phyloP scores from a whole-genome alignment of 2,329 filamentous ascomycete species.

The Pyrenophora tritici-repentis region DNA sequence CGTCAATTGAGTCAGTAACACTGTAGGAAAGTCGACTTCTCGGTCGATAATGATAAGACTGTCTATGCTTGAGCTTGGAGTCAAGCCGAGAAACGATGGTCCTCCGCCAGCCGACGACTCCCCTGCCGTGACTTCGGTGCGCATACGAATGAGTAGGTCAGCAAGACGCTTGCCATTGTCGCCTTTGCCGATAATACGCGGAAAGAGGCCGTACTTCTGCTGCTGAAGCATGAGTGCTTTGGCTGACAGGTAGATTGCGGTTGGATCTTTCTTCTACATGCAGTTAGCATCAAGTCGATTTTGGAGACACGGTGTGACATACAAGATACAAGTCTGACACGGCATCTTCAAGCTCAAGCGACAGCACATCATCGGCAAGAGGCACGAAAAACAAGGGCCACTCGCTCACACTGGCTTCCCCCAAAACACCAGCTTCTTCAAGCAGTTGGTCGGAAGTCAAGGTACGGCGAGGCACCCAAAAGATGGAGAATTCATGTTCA shows the following conservation, averaged over 20 bases:
- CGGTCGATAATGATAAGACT: constrained; percentile 94
- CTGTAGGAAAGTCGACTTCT: constrained; percentile 91
- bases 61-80: constrained; percentile 86
- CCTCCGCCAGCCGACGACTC: constrained; percentile 67
- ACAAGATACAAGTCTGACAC: constrained; percentile 86
- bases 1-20: constrained; percentile 89
- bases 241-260: constrained; percentile 84
- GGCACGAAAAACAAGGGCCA: constrained; percentile 89
- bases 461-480: constrained; percentile 93
- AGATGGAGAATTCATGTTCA: constrained; percentile 94
- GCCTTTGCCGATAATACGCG: constrained; percentile 91
- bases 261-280: constrained; percentile 77
- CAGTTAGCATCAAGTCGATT: constrained; percentile 26
- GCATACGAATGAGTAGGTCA: constrained; percentile 86
- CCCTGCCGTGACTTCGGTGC: constrained; percentile 81
- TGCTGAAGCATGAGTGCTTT: constrained; percentile 94
- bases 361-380: constrained; percentile 87
- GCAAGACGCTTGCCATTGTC: constrained; percentile 89
- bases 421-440: constrained; percentile 89
- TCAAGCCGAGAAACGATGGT: constrained; percentile 66
- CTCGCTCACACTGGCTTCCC: constrained; percentile 87
- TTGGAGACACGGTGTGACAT: constrained; percentile 29
- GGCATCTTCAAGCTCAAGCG: constrained; percentile 84
- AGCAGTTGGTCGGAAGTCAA: constrained; percentile 88
- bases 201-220: constrained; percentile 88